A percentile compares a stretch with the other conserved stretches of the same genome.
Evolutionary conservation across 495 filamentous ascomycete species (phyloP).

Genomic region (Penicillium crystallinum): DNA sequence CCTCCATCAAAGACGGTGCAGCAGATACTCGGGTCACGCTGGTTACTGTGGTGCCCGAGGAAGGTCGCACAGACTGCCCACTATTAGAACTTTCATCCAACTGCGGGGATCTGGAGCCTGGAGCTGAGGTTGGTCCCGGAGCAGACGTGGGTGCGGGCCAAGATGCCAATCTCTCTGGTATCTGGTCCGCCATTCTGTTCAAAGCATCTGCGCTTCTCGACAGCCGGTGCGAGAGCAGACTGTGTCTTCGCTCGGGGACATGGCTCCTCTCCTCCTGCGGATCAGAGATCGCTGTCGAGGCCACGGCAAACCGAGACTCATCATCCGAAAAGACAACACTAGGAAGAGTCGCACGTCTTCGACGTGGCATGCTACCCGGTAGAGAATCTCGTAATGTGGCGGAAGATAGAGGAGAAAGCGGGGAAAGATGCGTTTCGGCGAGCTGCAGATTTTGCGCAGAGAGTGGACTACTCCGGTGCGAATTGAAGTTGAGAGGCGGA

Average conservation of each 20-base stretch:
- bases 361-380: slow-evolving; percentile 18
- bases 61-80: slow-evolving; percentile 22
- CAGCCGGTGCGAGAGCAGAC: slow-evolving; percentile 21
- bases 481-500: slow-evolving; percentile 21
- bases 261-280: slow-evolving; percentile 21
- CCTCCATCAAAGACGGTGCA: slow-evolving; percentile 18
- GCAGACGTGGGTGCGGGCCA: slow-evolving; percentile 27
- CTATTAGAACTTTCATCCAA: slow-evolving; percentile 24
- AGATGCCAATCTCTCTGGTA: slow-evolving; percentile 19
- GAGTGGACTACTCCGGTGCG: slow-evolving; percentile 25
- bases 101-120: slow-evolving; percentile 21
- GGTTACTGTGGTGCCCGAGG: slow-evolving; percentile 31
- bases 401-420: slow-evolving; percentile 10
- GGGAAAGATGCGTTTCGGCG: slow-evolving; percentile 17
- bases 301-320: slow-evolving; percentile 30
- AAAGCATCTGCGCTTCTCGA: slow-evolving; percentile 32
- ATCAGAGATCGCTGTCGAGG: slow-evolving; percentile 22
- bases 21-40: slow-evolving; percentile 23
- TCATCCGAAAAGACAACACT: slow-evolving; percentile 44
- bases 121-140: slow-evolving; percentile 13
- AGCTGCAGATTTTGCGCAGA: slow-evolving; percentile 20
- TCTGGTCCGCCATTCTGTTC: slow-evolving; percentile 19
- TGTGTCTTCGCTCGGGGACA: slow-evolving; percentile 16
- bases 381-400: slow-evolving; percentile 20
- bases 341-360: slow-evolving; percentile 41